phyloP scores from a whole-genome alignment of 495 filamentous ascomycete species.

The Immersiella caudata region DNA sequence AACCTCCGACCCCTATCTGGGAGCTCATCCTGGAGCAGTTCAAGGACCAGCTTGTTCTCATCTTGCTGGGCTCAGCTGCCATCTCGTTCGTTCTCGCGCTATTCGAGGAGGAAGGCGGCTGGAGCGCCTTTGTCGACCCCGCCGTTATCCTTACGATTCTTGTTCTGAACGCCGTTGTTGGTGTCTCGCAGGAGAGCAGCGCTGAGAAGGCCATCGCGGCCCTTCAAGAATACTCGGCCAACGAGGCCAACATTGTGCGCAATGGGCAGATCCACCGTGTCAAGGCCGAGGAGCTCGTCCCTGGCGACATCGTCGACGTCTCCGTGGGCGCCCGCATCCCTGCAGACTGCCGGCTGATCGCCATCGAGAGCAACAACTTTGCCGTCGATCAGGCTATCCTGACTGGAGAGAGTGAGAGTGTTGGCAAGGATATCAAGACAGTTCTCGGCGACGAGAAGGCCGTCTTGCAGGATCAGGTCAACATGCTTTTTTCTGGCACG shows the following conservation, averaged over 20 bases:
- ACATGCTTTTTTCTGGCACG: conserved; percentile 98
- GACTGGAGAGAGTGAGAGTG: conserved; percentile 97
- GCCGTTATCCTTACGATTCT: conserved; percentile 96
- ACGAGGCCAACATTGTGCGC: conserved; percentile 91
- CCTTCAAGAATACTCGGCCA: conserved; percentile 98
- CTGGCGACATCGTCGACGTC: conserved; percentile 88
- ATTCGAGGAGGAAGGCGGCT: conserved; percentile 89
- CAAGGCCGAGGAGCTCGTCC: conserved; percentile 94
- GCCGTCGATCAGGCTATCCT: conserved; percentile 95
- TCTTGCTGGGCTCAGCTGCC: conserved; percentile 89
- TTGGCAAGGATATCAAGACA: conserved; percentile 73
- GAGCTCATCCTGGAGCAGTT: conserved; percentile 97
- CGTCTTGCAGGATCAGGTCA: conserved; percentile 96
- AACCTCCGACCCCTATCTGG: conserved; percentile 97
- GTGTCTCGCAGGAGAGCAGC: conserved; percentile 97
- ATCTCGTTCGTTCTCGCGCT: conserved; percentile 93
- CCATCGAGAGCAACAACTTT: conserved; percentile 97
- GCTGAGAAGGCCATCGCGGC: conserved; percentile 99
- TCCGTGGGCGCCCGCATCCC: conserved; percentile 93
- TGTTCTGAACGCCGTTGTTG: conserved; percentile 93
- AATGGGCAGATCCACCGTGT: conserved; percentile 73
- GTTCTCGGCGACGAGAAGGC: conserved; percentile 75
- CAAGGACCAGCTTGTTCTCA: conserved; percentile 97
- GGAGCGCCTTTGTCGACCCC: conserved; percentile 99
- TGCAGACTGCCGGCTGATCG: conserved; percentile 90